These are phyloP conservation scores for Cutaneotrichosporon mucoides DNA, from an alignment of 1,284 basidiomycete species.

Conservation along the genomic window DNA sequence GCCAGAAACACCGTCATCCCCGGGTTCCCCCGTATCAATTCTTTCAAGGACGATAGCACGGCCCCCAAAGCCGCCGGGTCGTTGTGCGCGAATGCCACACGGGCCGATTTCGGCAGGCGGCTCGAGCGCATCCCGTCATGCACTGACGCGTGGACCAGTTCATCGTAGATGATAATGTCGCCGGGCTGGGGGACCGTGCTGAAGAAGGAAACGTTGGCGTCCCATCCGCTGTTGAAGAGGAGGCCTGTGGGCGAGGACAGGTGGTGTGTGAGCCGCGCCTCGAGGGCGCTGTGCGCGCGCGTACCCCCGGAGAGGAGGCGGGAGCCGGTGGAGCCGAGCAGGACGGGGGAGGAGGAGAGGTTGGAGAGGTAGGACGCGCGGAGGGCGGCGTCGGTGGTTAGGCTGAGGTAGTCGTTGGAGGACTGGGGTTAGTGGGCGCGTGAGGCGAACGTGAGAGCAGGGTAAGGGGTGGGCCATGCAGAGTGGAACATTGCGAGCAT, in stretches of 20 bases:
- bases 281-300: constrained; percentile 62
- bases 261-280: constrained; percentile 62
- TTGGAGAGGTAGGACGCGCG: constrained; percentile 59
- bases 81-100: constrained; percentile 68
- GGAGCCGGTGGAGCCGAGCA: constrained; percentile 87
- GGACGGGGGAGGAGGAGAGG: constrained; percentile 55
- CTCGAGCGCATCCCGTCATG: constrained; percentile 81
- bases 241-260: constrained; percentile 65
- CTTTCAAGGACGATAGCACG: constrained; percentile 17
- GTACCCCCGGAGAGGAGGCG: constrained; percentile 77
- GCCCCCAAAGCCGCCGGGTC: constrained; percentile 49
- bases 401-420: constrained; percentile 85
- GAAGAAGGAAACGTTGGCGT: constrained; percentile 89
- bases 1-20: constrained; percentile 54
- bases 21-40: background rate
- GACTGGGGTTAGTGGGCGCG: constrained; percentile 21
- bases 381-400: constrained; percentile 62
- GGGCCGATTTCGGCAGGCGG: constrained; percentile 51
- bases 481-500: too few relatives aligned
- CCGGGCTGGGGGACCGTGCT: constrained; percentile 70
- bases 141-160: constrained; percentile 84
- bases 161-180: constrained; percentile 80
- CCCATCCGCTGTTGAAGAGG: constrained; percentile 91
- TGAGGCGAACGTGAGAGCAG: background rate
- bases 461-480: background rate